Conservation (phyloP, 108 stramenopile genomes). For the Pinguiococcus pyrenoidosus region DNA sequence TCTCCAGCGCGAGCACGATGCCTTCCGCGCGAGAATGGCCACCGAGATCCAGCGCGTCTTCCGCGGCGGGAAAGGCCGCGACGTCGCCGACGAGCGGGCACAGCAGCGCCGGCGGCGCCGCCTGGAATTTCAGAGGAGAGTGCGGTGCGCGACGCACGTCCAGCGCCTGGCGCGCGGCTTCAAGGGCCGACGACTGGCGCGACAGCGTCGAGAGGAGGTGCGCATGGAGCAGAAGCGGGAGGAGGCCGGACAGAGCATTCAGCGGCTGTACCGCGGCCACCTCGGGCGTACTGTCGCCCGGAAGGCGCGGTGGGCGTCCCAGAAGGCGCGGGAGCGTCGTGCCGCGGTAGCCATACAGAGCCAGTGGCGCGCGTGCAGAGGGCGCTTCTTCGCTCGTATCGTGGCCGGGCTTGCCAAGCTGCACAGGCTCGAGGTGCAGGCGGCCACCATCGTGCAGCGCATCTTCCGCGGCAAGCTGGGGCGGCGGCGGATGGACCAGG, state of each 20-base stretch:
- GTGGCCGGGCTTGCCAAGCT: neutral
- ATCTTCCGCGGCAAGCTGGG: neutral
- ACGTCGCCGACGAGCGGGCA: too few species aligned
- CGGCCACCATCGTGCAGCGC: constrained; percentile 2
- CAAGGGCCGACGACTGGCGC: neutral
- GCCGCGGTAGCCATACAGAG: neutral
- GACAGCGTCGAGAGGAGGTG: neutral
- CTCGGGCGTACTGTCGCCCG: too few species aligned
- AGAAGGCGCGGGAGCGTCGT: too few species aligned
- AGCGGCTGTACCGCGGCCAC: constrained; percentile 7
- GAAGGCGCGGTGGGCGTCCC: too few species aligned
- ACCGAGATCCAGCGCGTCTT: too few species aligned
- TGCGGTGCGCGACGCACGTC: too few species aligned
- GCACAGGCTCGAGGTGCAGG: neutral
- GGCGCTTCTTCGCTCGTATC: neutral
- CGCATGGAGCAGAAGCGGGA: neutral
- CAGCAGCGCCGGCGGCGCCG: too few species aligned
- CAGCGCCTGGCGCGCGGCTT: too few species aligned
- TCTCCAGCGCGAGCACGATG: too few species aligned
- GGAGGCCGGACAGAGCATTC: neutral
- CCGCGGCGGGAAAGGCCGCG: too few species aligned
- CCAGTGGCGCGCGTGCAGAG: constrained; percentile 1
- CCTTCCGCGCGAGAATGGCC: too few species aligned
- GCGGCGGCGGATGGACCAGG: neutral
- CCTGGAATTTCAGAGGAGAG: too few species aligned